A percentile compares a stretch with the other conserved stretches of the same genome.
phyloP scores from a whole-genome alignment of 495 filamentous ascomycete genomes.

The Penicillium simplicissimum region DNA sequence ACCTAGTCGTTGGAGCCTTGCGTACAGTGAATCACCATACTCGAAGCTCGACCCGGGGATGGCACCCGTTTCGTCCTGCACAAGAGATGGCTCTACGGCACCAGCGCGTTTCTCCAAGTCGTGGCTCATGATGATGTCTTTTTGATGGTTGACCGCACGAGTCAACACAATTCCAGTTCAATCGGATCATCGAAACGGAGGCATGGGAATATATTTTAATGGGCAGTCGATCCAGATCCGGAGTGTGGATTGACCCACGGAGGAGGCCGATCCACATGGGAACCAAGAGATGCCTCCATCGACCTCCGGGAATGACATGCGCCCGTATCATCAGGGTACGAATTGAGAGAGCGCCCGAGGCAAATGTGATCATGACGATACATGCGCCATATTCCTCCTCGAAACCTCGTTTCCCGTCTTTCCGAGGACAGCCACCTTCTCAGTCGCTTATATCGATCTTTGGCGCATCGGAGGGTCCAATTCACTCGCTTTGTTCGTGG shows the following conservation, averaged over 20 bases:
- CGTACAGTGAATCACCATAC: conserved; percentile 54
- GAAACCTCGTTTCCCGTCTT: background rate
- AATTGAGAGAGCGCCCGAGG: background rate
- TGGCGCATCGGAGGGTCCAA: background rate
- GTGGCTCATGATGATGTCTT: background rate
- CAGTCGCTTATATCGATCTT: background rate
- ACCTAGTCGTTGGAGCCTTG: conserved; percentile 55
- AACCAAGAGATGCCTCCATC: background rate
- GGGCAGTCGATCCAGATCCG: background rate
- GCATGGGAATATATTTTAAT: conserved; percentile 5
- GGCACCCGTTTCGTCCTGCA: conserved; percentile 50
- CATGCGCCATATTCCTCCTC: background rate
- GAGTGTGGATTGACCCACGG: conserved; percentile 17
- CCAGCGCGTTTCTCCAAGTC: conserved; percentile 23
- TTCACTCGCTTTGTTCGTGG: background rate
- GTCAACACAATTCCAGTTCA: background rate
- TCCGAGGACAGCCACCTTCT: background rate
- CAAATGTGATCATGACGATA: background rate
- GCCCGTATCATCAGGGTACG: background rate
- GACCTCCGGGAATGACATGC: background rate
- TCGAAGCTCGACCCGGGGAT: conserved; percentile 56
- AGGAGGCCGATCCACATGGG: conserved; percentile 15
- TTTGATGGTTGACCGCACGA: background rate
- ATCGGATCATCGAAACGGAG: background rate
- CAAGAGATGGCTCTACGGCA: conserved; percentile 3